Evolutionary conservation across 345 rosid species (phyloP), one percentile per base, ranked within the genome.

Genomic region (Gossypium arboreum): DNA sequence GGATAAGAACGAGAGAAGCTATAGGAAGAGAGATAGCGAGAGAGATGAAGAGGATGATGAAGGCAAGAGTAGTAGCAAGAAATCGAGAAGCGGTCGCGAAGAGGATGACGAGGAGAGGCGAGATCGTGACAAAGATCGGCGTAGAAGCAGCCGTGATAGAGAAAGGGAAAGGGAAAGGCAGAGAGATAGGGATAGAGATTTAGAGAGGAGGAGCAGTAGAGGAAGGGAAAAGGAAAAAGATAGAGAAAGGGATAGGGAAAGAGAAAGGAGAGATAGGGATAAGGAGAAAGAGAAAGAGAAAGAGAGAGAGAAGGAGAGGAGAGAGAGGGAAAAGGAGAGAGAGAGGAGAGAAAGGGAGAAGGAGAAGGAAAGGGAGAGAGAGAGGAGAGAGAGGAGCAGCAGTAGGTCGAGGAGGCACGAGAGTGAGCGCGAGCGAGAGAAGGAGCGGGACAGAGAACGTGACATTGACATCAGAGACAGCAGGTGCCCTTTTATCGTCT

Each of bases 1-100:
- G 41, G 97, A 85, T 74, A 88, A 79, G 88, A 81, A 77, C 81
- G 94, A 93, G 79, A 82, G 86, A 80, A 89, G 91, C 79, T 87
- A 88, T 82, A 74, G 97, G 81, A 92, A 86, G 92, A 79, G 84
- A 50, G 91, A 81, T 17, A 87, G 78, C 50, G 86, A 83, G 43
- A 85, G 72, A 24, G 84, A 83, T 2, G 83, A 71, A 4, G 91
- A 78, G n/a, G 88, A 83, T 43, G 90, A 80, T 1, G 86, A 80
- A 76, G 86, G 75, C 20, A 78, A 79, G 75, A 72, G 77, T 16
- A 86, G 87, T 72, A 78, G 85, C 62, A 91, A 90, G 86, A 87
- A 63, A 79, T 94, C 92, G 55, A 79, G 92, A 15, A 85, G 81
- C 47, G 89, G 81, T 56, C 89, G 82, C 8, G 92, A 82, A 0